A percentile compares a stretch with the other conserved stretches of the same genome.
Evolutionary conservation across 2,329 filamentous ascomycete genomes (phyloP).

Genomic region (Penicillium sp.): DNA sequence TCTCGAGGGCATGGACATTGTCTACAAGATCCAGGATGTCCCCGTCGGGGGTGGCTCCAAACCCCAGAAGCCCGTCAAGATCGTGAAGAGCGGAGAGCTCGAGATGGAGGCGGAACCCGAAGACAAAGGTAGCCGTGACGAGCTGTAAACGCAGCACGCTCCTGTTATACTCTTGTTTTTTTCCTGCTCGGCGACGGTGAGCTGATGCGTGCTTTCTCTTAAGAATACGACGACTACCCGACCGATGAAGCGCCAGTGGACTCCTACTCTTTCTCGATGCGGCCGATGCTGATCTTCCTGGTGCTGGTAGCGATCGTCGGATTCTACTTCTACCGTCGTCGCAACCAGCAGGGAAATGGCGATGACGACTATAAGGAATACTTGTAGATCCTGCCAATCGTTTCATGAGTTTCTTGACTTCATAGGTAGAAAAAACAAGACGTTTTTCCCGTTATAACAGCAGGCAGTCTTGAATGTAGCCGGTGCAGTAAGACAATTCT

Average conservation of each 20-base stretch:
- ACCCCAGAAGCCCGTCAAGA: slow-evolving; percentile 60
- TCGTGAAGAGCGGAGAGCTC: slow-evolving; percentile 66
- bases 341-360: slow-evolving; percentile 11
- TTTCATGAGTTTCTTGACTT: background rate
- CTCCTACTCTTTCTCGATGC: slow-evolving; percentile 14
- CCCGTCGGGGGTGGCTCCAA: slow-evolving; percentile 58
- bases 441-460: background rate
- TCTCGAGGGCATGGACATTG: slow-evolving; percentile 65
- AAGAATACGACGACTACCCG: slow-evolving; percentile 20
- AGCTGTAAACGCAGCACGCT: slow-evolving; percentile 54
- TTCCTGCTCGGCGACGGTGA: slow-evolving; percentile 25
- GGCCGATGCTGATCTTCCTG: slow-evolving; percentile 17
- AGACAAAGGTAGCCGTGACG: slow-evolving; percentile 65
- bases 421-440: background rate
- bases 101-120: slow-evolving; percentile 48
- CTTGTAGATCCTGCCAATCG: background rate
- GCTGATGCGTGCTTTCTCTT: slow-evolving; percentile 34
- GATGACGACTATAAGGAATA: slow-evolving; percentile 5
- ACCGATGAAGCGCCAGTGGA: slow-evolving; percentile 8
- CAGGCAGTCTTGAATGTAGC: background rate
- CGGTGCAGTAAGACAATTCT: background rate
- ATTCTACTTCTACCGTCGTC: slow-evolving; percentile 19
- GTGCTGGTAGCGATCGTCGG: slow-evolving; percentile 19
- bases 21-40: slow-evolving; percentile 65
- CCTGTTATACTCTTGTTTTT: slow-evolving; percentile 14